Conservation (phyloP, 768 basidiomycete genomes). For the Fomitopsis pulvina region DNA sequence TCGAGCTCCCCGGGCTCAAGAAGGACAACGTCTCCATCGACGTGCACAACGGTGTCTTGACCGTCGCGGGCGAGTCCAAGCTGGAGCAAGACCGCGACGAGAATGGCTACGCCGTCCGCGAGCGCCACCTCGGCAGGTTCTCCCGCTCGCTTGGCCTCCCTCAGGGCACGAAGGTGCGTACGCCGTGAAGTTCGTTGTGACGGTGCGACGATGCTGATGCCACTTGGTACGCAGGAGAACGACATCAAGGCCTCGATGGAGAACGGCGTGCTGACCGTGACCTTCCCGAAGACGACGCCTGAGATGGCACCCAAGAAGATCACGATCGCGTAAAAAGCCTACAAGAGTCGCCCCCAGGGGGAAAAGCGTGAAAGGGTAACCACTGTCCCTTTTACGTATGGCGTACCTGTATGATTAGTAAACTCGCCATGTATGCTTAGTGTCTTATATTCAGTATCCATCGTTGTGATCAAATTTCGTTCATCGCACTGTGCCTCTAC, state of each 20-base stretch:
- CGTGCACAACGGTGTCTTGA: constrained; percentile 39
- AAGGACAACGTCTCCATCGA: constrained; percentile 43
- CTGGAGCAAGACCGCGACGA: constrained; percentile 27
- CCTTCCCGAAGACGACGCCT: constrained; percentile 39
- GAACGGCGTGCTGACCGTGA: constrained; percentile 39
- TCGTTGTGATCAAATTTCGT: too few relatives aligned
- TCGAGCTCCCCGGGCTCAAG: constrained; percentile 50
- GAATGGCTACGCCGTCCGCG: constrained; percentile 34
- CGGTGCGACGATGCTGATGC: background rate
- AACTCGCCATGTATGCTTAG: too few relatives aligned
- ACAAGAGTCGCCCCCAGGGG: too few relatives aligned
- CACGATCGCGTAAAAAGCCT: constrained; percentile 20
- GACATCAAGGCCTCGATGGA: constrained; percentile 39
- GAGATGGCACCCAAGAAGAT: constrained; percentile 41
- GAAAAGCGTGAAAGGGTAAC: too few relatives aligned
- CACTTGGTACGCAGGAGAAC: constrained; percentile 3
- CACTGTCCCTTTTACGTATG: too few relatives aligned
- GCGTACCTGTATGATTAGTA: too few relatives aligned
- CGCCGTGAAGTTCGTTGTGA: background rate
- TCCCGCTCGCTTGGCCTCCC: constrained; percentile 42
- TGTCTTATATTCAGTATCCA: too few relatives aligned
- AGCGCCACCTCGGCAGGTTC: constrained; percentile 44
- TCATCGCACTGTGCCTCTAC: too few relatives aligned
- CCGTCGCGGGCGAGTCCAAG: constrained; percentile 38
- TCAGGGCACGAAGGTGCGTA: constrained; percentile 38